Evolutionary conservation across 148 eudicot species (phyloP).

Genomic region (Fagopyrum esculentum): DNA sequence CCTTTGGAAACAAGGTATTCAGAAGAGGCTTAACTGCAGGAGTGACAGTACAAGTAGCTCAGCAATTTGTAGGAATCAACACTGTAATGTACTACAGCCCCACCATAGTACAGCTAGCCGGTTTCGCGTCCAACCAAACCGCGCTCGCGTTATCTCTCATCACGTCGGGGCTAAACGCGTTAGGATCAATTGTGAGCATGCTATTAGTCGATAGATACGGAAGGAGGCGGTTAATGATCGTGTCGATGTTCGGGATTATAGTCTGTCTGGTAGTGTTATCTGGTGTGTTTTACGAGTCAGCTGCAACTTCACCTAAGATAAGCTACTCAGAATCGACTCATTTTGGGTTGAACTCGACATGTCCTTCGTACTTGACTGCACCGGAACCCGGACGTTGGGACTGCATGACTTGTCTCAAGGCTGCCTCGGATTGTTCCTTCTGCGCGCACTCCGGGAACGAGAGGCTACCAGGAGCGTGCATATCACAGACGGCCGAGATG

Average conservation of each 20-base stretch:
- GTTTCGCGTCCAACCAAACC: conserved; percentile 66
- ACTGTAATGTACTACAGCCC: conserved; percentile 88
- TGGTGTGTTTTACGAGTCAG: conserved; percentile 35
- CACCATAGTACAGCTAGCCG: conserved; percentile 78
- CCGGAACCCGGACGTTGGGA: conserved; percentile 39
- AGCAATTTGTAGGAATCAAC: conserved; percentile 78
- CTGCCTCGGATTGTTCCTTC: conserved; percentile 48
- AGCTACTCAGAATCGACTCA: conserved; percentile 30
- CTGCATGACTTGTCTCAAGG: conserved; percentile 60
- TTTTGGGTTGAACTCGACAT: conserved; percentile 57
- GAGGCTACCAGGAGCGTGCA: conserved; percentile 67
- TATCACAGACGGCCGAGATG: conserved; percentile 27
- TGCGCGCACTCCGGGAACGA: conserved; percentile 42
- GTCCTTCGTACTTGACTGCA: conserved; percentile 36
- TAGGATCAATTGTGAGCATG: conserved; percentile 69
- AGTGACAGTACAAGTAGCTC: conserved; percentile 65
- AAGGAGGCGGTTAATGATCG: conserved; percentile 66
- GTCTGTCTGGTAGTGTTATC: conserved; percentile 41
- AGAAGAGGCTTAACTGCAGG: conserved; percentile 79
- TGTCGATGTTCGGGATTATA: conserved; percentile 65
- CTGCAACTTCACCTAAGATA: conserved; percentile 43
- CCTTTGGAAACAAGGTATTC: conserved; percentile 42
- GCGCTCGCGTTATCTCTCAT: conserved; percentile 81
- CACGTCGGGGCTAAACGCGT: conserved; percentile 68
- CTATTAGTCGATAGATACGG: conserved; percentile 66